Evolutionary conservation across 164 flowering plant genomes (phyloP).

Genomic region (Akebia trifoliata): DNA sequence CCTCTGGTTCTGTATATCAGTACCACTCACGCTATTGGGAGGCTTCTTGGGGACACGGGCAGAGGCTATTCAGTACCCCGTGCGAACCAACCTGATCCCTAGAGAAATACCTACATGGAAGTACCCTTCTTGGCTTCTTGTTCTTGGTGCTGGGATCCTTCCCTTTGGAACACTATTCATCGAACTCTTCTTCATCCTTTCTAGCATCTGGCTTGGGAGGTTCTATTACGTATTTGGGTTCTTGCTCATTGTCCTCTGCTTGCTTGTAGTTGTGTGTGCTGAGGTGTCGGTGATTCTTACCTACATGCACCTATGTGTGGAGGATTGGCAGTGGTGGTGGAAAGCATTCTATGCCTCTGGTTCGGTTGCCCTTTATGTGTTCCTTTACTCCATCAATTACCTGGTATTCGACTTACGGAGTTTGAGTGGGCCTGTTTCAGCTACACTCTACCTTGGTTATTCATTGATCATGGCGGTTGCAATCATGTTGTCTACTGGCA

Average conservation of each 20-base stretch:
- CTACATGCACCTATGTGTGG: conserved; percentile 41
- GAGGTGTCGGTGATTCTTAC: conserved; percentile 40
- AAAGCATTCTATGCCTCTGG: conserved; percentile 41
- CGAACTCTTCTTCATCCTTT: conserved; percentile 39
- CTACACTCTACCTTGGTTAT: neutral
- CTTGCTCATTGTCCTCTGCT: conserved; percentile 29
- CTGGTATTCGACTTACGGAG: conserved; percentile 1
- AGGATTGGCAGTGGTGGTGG: conserved; percentile 50
- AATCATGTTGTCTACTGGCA: neutral
- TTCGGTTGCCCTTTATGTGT: conserved; percentile 33
- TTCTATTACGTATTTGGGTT: conserved; percentile 41
- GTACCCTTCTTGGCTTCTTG: conserved; percentile 41
- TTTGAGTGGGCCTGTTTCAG: neutral
- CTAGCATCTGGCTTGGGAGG: conserved; percentile 43
- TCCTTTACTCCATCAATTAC: conserved; percentile 35
- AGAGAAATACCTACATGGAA: conserved; percentile 34
- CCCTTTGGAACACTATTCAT: conserved; percentile 42
- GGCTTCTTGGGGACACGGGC: conserved; percentile 33
- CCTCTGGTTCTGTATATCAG: conserved; percentile 44
- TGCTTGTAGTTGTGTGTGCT: conserved; percentile 38
- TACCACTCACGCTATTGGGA: conserved; percentile 39
- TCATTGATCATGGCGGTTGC: neutral
- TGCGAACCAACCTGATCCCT: conserved; percentile 39
- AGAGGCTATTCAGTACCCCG: conserved; percentile 28
- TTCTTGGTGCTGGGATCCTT: conserved; percentile 42